Evolutionary conservation across 495 filamentous ascomycete species (phyloP).

Genomic region (Cenococcum geophilum): DNA sequence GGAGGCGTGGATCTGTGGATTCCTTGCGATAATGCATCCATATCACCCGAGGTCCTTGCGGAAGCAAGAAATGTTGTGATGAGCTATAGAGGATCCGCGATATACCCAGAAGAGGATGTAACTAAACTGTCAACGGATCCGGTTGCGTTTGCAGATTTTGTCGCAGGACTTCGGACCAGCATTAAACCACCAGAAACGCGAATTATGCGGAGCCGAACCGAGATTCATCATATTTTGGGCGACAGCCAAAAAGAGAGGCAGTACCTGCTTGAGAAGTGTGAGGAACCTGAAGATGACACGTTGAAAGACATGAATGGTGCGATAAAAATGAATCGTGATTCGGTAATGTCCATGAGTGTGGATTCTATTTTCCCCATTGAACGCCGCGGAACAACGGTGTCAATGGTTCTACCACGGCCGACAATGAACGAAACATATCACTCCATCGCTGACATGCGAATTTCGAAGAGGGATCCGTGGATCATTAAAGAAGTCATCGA

Average conservation of each 20-base stretch:
- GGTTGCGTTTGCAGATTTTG: not conserved
- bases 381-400: not conserved
- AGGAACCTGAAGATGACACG: not conserved
- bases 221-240: conserved; percentile 4
- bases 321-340: not conserved
- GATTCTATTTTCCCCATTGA: not conserved
- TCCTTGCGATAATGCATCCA: not conserved
- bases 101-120: not conserved
- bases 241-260: not conserved
- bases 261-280: not conserved
- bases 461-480: conserved; percentile 5
- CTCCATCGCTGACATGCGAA: not conserved
- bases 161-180: not conserved
- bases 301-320: not conserved
- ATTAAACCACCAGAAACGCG: not conserved
- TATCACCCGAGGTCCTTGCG: not conserved
- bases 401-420: conserved; percentile 1
- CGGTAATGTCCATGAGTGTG: not conserved
- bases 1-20: not conserved
- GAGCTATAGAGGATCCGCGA: not conserved
- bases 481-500: conserved; percentile 3
- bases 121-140: not conserved
- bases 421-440: conserved; percentile 12
- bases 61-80: not conserved
- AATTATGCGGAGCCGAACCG: not conserved